Evolutionary conservation across 805 yeast genomes (phyloP).

Genomic region (Yarrowia sp.): DNA sequence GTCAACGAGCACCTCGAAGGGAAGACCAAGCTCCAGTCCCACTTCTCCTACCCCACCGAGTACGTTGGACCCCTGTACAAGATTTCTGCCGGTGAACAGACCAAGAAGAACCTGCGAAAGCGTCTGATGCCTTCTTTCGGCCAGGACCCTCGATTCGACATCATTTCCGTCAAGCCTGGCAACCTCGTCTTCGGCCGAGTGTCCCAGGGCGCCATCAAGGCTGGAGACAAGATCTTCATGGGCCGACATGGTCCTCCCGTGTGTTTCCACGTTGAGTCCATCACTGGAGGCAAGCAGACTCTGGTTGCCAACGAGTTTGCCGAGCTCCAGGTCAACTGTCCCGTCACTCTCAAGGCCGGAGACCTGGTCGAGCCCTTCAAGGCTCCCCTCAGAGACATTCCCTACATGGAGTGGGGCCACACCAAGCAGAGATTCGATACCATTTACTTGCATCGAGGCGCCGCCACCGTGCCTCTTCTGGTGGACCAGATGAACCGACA

Average conservation of each 20-base stretch:
- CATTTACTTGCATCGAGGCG: constrained; percentile 30
- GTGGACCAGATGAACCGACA: constrained; percentile 34
- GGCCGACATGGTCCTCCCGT: constrained; percentile 34
- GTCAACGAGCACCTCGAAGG: constrained; percentile 19
- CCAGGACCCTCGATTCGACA: constrained; percentile 30
- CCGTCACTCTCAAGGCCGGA: constrained; percentile 24
- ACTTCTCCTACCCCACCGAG: constrained; percentile 30
- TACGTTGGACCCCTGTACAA: constrained; percentile 34
- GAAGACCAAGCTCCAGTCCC: constrained; percentile 28
- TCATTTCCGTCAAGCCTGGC: constrained; percentile 33
- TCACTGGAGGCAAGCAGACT: constrained; percentile 26
- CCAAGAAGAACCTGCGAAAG: constrained; percentile 27
- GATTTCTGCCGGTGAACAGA: neutral
- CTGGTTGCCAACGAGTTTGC: constrained; percentile 29
- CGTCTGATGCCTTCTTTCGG: constrained; percentile 30
- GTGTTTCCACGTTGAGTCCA: constrained; percentile 29
- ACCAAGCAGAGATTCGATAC: constrained; percentile 33
- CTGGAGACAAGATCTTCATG: constrained; percentile 32
- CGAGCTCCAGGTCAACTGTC: constrained; percentile 29
- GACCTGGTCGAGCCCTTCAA: constrained; percentile 32
- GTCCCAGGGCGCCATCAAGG: constrained; percentile 20
- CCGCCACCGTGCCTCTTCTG: constrained; percentile 24
- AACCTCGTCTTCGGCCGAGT: constrained; percentile 34
- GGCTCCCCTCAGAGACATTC: constrained; percentile 32
- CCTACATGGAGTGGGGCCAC: constrained; percentile 36